Evolutionary conservation across 164 flowering plant species (phyloP).

Genomic region (Protea cynaroides): DNA sequence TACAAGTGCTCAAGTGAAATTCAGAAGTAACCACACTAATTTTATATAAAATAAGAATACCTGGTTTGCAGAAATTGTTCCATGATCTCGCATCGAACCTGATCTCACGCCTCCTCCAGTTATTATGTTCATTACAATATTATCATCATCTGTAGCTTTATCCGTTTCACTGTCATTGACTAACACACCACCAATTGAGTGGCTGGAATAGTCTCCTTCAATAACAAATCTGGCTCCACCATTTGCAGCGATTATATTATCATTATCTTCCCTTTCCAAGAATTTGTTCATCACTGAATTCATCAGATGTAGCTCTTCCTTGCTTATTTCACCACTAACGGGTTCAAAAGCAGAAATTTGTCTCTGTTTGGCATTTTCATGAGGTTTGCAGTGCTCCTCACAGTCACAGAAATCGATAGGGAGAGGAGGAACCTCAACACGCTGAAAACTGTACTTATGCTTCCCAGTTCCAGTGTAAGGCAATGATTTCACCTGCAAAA

Average conservation of each 20-base stretch:
- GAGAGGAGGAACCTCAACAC: constrained; percentile 53
- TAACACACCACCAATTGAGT: constrained; percentile 15
- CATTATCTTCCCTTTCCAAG: constrained; percentile 35
- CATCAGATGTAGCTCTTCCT: constrained; percentile 64
- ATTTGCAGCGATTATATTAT: constrained; percentile 4
- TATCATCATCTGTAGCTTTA: constrained; percentile 39
- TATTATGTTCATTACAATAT: constrained; percentile 49
- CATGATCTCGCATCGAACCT: constrained; percentile 8
- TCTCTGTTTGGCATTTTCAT: constrained; percentile 15
- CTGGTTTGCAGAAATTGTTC: constrained; percentile 17
- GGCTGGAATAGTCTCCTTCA: constrained; percentile 11
- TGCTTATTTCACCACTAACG: constrained; percentile 28
- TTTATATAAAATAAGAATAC: constrained; percentile 17
- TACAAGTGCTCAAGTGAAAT: neutral
- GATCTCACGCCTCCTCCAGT: constrained; percentile 14
- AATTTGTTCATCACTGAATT: constrained; percentile 64
- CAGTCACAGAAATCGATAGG: constrained; percentile 88
- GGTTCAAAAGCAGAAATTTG: constrained; percentile 17
- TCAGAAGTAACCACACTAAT: neutral
- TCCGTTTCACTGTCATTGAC: constrained; percentile 24
- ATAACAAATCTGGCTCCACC: neutral
- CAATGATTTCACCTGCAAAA: constrained; percentile 56
- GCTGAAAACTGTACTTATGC: constrained; percentile 92
- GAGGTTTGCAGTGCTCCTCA: constrained; percentile 56
- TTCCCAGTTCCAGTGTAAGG: constrained; percentile 80